Evolutionary conservation across 192 early-diverging fungal genomes (phyloP).

Genomic region (Jimgerdemannia flammicorona): DNA sequence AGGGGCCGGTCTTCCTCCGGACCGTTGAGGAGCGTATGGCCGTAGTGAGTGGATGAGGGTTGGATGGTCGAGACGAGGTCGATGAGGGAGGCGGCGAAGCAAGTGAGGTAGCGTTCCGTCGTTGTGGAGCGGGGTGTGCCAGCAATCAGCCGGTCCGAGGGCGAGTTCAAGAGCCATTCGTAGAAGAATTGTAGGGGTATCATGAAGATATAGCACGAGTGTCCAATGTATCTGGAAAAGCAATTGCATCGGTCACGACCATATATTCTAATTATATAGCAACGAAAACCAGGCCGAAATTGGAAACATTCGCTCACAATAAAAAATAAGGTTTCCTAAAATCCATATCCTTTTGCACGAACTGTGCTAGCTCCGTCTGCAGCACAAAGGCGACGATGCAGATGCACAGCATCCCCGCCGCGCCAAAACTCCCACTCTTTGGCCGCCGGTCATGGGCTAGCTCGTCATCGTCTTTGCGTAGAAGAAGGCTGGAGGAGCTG

Average conservation of each 20-base stretch:
- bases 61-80: background rate
- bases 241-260: background rate
- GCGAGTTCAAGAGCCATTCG: slow-evolving; percentile 9
- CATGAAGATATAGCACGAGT: slow-evolving; percentile 35
- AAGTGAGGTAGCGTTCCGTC: background rate
- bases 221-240: slow-evolving; percentile 33
- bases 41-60: slow-evolving; percentile 7
- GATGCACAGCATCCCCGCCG: slow-evolving; percentile 33
- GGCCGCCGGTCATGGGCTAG: background rate
- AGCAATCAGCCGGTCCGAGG: background rate
- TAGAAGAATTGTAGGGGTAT: slow-evolving; percentile 32
- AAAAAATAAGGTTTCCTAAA: slow-evolving; percentile 64
- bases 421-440: slow-evolving; percentile 5
- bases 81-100: background rate
- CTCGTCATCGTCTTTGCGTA: background rate
- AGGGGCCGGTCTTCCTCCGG: slow-evolving; percentile 5
- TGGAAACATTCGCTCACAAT: slow-evolving; percentile 32
- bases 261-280: background rate
- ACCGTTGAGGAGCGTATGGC: slow-evolving; percentile 3
- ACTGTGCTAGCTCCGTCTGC: slow-evolving; percentile 56
- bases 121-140: background rate
- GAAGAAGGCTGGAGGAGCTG: background rate
- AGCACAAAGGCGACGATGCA: slow-evolving; percentile 48
- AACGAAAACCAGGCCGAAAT: background rate
- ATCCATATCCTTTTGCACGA: slow-evolving; percentile 49